Percentiles rank a stretch among this genome's conserved stretches.
phyloP scores from a whole-genome alignment of 345 rosid genomes.

The Salix suchowensis region DNA sequence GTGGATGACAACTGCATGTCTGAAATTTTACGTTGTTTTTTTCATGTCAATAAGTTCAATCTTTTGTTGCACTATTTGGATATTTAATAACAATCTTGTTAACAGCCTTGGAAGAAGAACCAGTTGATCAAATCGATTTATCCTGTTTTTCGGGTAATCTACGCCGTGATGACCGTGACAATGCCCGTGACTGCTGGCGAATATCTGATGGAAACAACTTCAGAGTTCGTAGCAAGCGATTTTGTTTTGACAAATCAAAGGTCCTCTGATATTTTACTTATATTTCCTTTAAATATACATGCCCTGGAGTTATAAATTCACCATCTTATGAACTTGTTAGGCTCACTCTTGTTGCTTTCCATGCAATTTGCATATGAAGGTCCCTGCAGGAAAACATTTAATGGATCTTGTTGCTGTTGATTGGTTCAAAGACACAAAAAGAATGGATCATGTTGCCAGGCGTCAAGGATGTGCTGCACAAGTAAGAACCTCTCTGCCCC shows the following conservation, averaged over 20 bases:
- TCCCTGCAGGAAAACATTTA: conserved; percentile 88
- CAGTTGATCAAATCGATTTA: conserved; percentile 62
- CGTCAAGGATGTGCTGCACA: conserved; percentile 95
- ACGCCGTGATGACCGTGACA: conserved; percentile 76
- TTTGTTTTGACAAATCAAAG: conserved; percentile 87
- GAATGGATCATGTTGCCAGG: conserved; percentile 94
- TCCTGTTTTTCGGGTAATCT: conserved; percentile 84
- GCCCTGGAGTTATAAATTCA: not conserved
- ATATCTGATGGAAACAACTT: conserved; percentile 85
- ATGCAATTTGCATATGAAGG: conserved; percentile 42
- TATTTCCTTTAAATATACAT: conserved; percentile 8
- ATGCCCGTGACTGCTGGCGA: conserved; percentile 86
- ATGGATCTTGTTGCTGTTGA: conserved; percentile 99
- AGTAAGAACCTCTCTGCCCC: conserved; percentile 38
- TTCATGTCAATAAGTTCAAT: not conserved
- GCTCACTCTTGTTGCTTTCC: conserved; percentile 1
- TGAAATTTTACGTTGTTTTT: not conserved
- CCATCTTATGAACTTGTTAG: not conserved
- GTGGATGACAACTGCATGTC: conserved; percentile 31
- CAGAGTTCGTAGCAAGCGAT: conserved; percentile 87
- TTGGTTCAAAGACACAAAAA: conserved; percentile 95
- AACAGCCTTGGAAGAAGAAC: conserved; percentile 65
- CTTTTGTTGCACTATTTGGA: not conserved
- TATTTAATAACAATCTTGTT: conserved; percentile 11
- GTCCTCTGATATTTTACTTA: conserved; percentile 27